These are phyloP conservation scores for Thielaviopsis musarum DNA, from an alignment of 2,329 filamentous ascomycete species.

Conservation along the genomic window DNA sequence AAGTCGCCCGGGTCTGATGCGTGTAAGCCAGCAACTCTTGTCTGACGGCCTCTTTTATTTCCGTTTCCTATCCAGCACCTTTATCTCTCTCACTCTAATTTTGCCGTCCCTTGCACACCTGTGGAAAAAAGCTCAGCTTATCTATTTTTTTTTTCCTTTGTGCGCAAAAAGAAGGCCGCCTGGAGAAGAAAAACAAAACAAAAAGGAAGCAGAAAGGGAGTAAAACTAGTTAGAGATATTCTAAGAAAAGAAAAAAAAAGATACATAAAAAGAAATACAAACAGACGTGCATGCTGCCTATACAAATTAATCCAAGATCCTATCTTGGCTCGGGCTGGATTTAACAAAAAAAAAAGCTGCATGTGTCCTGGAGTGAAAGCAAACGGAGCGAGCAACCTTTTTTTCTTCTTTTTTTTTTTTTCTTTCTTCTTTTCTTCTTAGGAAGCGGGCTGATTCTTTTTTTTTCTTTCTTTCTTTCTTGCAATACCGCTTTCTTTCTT, in stretches of 20 bases:
- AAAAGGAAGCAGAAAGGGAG: neutral
- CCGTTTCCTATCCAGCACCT: too few species aligned
- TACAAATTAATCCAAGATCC: neutral
- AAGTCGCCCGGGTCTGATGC: too few species aligned
- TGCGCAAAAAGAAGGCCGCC: too few species aligned
- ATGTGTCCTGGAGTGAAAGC: neutral
- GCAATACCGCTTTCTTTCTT: too few species aligned
- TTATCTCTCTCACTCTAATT: too few species aligned
- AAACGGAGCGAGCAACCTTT: neutral
- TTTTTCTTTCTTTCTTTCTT: neutral
- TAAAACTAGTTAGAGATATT: neutral
- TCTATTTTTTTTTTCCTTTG: too few species aligned
- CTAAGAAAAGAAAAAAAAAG: neutral
- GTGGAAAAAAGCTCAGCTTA: too few species aligned
- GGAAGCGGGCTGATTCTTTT: neutral
- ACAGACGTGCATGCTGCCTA: neutral
- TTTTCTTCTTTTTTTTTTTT: neutral
- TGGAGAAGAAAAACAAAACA: neutral
- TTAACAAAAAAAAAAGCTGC: too few species aligned
- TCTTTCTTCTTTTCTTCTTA: too few species aligned
- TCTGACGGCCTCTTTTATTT: too few species aligned
- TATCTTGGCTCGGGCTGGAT: neutral
- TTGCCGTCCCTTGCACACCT: too few species aligned
- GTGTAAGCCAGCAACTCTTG: too few species aligned
- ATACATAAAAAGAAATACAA: neutral